These are phyloP conservation scores for Suhomyces bolitotheri DNA, from an alignment of 1,139 yeast genomes.

Conservation along the genomic window DNA sequence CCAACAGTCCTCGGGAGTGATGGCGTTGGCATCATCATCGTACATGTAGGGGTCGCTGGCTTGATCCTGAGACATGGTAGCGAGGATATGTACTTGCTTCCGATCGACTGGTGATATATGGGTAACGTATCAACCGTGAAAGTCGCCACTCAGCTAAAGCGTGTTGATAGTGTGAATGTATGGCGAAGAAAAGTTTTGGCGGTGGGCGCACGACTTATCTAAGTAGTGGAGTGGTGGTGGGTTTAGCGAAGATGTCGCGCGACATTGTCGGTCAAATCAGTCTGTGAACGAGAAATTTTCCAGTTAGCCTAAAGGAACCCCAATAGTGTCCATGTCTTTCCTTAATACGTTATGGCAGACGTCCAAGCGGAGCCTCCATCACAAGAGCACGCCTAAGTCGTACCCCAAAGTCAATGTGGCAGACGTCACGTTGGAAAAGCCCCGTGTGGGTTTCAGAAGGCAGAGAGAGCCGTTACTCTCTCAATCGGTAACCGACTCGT, in stretches of 20 bases:
- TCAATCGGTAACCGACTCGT: conserved; percentile 40
- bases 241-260: too few relatives aligned
- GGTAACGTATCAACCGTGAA: conserved; percentile 4
- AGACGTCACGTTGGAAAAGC: conserved; percentile 42
- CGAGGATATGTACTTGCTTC: conserved; percentile 3
- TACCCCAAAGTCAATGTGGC: conserved; percentile 45
- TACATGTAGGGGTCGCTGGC: conserved; percentile 62
- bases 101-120: conserved; percentile 3
- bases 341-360: conserved; percentile 3
- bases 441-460: conserved; percentile 42
- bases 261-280: not conserved
- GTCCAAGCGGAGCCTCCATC: conserved; percentile 29
- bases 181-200: conserved; percentile 8
- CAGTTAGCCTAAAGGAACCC: not conserved
- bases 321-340: conserved; percentile 1
- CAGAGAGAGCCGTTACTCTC: conserved; percentile 43
- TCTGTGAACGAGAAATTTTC: conserved; percentile 6
- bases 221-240: too few relatives aligned
- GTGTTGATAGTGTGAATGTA: conserved; percentile 6
- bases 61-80: conserved; percentile 18
- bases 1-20: conserved; percentile 99
- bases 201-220: conserved; percentile 7
- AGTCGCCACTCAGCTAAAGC: conserved; percentile 6
- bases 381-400: conserved; percentile 31
- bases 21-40: conserved; percentile 62